These are phyloP conservation scores for Daldinia vernicosa DNA, from an alignment of 495 filamentous ascomycete genomes.

Conservation along the genomic window DNA sequence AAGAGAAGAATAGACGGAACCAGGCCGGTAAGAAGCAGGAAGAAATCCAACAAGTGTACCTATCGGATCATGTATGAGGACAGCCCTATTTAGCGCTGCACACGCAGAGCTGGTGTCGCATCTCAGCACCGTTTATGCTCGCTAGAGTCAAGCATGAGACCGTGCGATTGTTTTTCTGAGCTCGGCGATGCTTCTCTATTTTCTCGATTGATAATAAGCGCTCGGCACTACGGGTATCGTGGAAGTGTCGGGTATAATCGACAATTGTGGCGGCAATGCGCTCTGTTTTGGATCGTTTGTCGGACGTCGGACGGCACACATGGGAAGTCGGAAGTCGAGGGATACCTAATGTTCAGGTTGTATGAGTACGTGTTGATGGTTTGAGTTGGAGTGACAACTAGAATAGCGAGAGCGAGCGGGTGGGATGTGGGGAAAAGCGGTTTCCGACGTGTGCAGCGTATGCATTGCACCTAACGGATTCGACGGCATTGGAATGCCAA, in stretches of 20 bases:
- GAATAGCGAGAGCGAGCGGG: slow-evolving; percentile 19
- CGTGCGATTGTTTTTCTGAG: slow-evolving; percentile 12
- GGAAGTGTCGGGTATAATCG: slow-evolving; percentile 24
- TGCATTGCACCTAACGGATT: slow-evolving; percentile 18
- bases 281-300: not conserved
- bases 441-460: slow-evolving; percentile 11
- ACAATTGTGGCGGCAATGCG: not conserved
- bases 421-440: slow-evolving; percentile 39
- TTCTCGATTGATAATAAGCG: slow-evolving; percentile 42
- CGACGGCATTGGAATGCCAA: slow-evolving; percentile 40
- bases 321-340: slow-evolving; percentile 5
- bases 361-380: slow-evolving; percentile 14
- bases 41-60: slow-evolving; percentile 19
- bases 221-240: slow-evolving; percentile 21
- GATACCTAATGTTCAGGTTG: slow-evolving; percentile 11
- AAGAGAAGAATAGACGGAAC: slow-evolving; percentile 27
- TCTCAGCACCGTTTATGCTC: slow-evolving; percentile 33
- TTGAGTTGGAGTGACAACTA: slow-evolving; percentile 20
- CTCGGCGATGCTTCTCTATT: slow-evolving; percentile 38
- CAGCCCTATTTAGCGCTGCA: slow-evolving; percentile 35
- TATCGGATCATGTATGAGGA: slow-evolving; percentile 28
- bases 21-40: slow-evolving; percentile 7
- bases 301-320: slow-evolving; percentile 2
- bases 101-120: slow-evolving; percentile 41
- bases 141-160: slow-evolving; percentile 21